Evolutionary conservation across 2,329 filamentous ascomycete species (phyloP).

Genomic region (Arthrobotrys megalospora): DNA sequence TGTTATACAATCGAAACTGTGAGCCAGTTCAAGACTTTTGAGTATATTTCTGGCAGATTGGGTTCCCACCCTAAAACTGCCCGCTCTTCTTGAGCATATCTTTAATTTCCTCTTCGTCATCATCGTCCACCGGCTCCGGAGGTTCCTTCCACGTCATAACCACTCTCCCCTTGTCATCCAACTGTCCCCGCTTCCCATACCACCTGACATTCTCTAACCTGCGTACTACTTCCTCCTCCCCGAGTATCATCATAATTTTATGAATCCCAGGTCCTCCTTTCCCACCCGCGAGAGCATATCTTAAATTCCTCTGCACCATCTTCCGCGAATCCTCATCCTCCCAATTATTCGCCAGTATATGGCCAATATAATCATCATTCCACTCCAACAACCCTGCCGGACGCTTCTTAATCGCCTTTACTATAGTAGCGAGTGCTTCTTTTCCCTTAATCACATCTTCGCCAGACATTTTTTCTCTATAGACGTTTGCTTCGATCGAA

Average conservation of each 20-base stretch:
- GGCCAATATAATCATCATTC: constrained; percentile 39
- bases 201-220: constrained; percentile 45
- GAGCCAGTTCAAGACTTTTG: constrained; percentile 11
- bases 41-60: constrained; percentile 15
- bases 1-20: not conserved
- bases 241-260: constrained; percentile 53
- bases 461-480: constrained; percentile 35
- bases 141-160: constrained; percentile 59
- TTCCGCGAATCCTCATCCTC: constrained; percentile 41
- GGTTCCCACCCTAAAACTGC: not conserved
- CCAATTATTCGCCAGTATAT: constrained; percentile 44
- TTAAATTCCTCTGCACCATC: constrained; percentile 43
- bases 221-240: constrained; percentile 42
- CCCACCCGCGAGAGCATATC: constrained; percentile 52
- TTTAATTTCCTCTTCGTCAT: constrained; percentile 35
- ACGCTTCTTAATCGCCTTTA: constrained; percentile 22
- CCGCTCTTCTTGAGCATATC: constrained; percentile 38
- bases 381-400: not conserved
- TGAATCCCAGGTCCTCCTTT: constrained; percentile 52
- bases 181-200: constrained; percentile 40
- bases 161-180: constrained; percentile 56
- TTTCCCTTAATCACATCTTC: constrained; percentile 46
- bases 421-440: constrained; percentile 30
- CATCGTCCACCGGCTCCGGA: constrained; percentile 11
- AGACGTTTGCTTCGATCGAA: constrained; percentile 34